phyloP scores from a whole-genome alignment of 257 asterid genomes.

The Capsicum chinense region DNA sequence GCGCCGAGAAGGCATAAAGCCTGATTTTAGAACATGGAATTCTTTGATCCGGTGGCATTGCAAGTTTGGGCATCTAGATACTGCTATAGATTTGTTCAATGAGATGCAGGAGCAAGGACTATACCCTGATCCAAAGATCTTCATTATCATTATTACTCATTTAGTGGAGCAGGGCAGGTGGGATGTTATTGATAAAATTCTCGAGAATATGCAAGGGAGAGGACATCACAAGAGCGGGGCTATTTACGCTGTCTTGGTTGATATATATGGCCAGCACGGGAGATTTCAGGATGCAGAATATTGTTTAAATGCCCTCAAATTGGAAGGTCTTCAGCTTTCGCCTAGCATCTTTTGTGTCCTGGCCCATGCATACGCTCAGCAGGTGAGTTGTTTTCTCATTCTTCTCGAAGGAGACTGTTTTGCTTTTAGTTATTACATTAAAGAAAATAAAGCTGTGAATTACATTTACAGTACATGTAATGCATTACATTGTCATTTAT shows the following conservation, averaged over 20 bases:
- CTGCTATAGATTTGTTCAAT: slow-evolving; percentile 63
- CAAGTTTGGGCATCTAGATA: slow-evolving; percentile 61
- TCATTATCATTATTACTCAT: slow-evolving; percentile 61
- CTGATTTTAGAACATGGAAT: slow-evolving; percentile 84
- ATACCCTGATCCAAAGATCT: slow-evolving; percentile 89
- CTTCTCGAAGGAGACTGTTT: neutral
- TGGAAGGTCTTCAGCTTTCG: slow-evolving; percentile 70
- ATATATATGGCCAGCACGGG: slow-evolving; percentile 86
- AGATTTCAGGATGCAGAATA: slow-evolving; percentile 67
- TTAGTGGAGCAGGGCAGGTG: slow-evolving; percentile 85
- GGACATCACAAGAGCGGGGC: slow-evolving; percentile 84
- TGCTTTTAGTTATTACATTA: neutral
- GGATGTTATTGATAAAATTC: slow-evolving; percentile 56
- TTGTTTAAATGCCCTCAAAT: slow-evolving; percentile 64
- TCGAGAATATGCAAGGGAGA: slow-evolving; percentile 57
- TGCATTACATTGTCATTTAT: neutral
- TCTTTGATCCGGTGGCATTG: slow-evolving; percentile 87
- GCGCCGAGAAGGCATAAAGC: slow-evolving; percentile 63
- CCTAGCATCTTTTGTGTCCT: slow-evolving; percentile 76
- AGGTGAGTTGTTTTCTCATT: slow-evolving; percentile 48
- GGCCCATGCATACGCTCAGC: slow-evolving; percentile 93
- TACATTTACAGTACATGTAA: neutral
- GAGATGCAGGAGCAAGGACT: slow-evolving; percentile 82
- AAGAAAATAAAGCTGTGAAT: neutral
- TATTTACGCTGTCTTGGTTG: slow-evolving; percentile 73